phyloP scores from a whole-genome alignment of 441 rosid species.

The Cnidoscolus chayamansa region DNA sequence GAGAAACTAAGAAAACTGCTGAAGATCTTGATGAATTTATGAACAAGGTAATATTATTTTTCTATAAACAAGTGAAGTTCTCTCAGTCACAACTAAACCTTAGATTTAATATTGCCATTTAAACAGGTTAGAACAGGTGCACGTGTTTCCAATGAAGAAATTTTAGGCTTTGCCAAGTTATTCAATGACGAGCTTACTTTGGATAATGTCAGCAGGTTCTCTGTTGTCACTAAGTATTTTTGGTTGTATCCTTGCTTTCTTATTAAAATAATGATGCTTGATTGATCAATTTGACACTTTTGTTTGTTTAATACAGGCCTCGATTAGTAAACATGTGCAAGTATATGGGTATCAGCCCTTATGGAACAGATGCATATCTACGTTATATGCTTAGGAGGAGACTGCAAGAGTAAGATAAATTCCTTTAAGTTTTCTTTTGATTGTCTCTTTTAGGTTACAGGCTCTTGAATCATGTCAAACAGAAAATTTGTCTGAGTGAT shows the following conservation, averaged over 20 bases:
- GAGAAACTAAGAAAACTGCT: slow-evolving; percentile 34
- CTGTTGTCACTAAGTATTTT: slow-evolving; percentile 11
- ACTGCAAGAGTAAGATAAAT: slow-evolving; percentile 58
- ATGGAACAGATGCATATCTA: slow-evolving; percentile 79
- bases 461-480: neutral
- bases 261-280: slow-evolving; percentile 14
- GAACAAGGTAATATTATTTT: slow-evolving; percentile 55
- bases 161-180: slow-evolving; percentile 80
- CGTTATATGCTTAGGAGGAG: slow-evolving; percentile 78
- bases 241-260: slow-evolving; percentile 13
- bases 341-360: slow-evolving; percentile 82
- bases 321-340: slow-evolving; percentile 82
- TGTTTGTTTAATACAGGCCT: slow-evolving; percentile 52
- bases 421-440: slow-evolving; percentile 13
- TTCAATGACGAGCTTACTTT: slow-evolving; percentile 85
- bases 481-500: neutral
- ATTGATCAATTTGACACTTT: slow-evolving; percentile 20
- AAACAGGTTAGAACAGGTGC: slow-evolving; percentile 74
- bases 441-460: neutral
- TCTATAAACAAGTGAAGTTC: slow-evolving; percentile 6
- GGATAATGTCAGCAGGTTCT: slow-evolving; percentile 80
- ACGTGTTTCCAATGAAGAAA: slow-evolving; percentile 66
- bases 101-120: slow-evolving; percentile 11
- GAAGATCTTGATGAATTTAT: slow-evolving; percentile 55
- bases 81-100: neutral